Conservation (phyloP, 306 rosid species). For the Senna siamea region DNA sequence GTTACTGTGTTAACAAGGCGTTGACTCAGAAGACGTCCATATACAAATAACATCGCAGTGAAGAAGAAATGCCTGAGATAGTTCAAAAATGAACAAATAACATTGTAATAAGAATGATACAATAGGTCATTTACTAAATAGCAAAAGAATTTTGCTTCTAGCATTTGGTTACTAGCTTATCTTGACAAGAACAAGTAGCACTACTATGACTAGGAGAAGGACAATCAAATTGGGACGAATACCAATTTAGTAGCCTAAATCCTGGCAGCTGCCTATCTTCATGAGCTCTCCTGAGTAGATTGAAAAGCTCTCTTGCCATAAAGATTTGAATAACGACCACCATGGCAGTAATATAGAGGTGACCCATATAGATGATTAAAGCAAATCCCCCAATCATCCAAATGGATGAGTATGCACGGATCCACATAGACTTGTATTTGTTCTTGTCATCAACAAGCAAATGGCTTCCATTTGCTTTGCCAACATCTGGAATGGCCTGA, state of each 20-base stretch:
- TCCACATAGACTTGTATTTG: constrained; percentile 88
- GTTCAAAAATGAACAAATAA: constrained; percentile 29
- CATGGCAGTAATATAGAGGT: constrained; percentile 89
- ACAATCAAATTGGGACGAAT: constrained; percentile 34
- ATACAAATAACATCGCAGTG: constrained; percentile 94
- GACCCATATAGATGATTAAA: constrained; percentile 78
- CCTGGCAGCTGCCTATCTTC: constrained; percentile 91
- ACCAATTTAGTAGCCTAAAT: constrained; percentile 92
- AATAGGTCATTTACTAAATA: constrained; percentile 19
- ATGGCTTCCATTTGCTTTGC: constrained; percentile 64
- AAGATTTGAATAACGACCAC: constrained; percentile 91
- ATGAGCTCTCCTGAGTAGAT: constrained; percentile 81
- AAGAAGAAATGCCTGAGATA: constrained; percentile 93
- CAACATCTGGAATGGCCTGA: constrained; percentile 67
- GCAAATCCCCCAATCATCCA: constrained; percentile 99
- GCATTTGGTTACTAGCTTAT: constrained; percentile 14
- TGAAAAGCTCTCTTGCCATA: constrained; percentile 93
- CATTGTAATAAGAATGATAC: constrained; percentile 24
- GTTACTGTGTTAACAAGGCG: constrained; percentile 86
- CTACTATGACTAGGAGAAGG: background rate
- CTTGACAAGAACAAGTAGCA: constrained; percentile 35
- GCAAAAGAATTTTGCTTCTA: background rate
- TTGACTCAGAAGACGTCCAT: constrained; percentile 93
- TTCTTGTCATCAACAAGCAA: constrained; percentile 81
- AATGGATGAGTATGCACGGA: constrained; percentile 80